phyloP scores from a whole-genome alignment of 352 stramenopile species.

The Phytophthora pisi region DNA sequence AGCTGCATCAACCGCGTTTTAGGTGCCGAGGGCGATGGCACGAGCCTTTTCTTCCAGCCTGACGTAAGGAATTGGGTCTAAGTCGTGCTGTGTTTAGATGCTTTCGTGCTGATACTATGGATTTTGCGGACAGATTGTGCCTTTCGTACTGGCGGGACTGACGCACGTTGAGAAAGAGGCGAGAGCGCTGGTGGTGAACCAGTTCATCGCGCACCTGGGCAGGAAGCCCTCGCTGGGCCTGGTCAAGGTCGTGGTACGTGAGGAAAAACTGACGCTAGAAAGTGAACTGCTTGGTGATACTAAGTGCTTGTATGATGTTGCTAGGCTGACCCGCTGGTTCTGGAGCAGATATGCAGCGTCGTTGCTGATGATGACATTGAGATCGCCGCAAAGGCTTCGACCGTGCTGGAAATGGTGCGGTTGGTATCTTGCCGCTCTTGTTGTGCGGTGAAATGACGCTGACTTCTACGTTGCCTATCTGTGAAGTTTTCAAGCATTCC shows the following conservation, averaged over 20 bases:
- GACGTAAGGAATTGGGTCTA: constrained; percentile 42
- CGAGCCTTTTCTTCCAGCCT: constrained; percentile 71
- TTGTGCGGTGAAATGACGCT: neutral
- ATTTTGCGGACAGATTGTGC: constrained; percentile 51
- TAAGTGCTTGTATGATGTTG: constrained; percentile 4
- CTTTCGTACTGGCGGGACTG: constrained; percentile 76
- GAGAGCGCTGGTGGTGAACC: constrained; percentile 68
- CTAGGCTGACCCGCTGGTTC: constrained; percentile 53
- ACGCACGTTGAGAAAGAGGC: constrained; percentile 64
- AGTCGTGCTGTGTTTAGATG: neutral
- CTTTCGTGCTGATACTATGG: neutral
- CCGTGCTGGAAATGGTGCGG: constrained; percentile 64
- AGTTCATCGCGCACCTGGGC: constrained; percentile 71
- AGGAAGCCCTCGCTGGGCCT: constrained; percentile 56
- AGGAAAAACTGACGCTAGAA: neutral
- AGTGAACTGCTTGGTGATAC: neutral
- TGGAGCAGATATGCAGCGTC: constrained; percentile 62
- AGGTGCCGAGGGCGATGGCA: constrained; percentile 50
- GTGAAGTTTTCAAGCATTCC: constrained; percentile 51
- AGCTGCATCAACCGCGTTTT: constrained; percentile 82
- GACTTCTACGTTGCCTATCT: neutral
- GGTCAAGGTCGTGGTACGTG: constrained; percentile 55
- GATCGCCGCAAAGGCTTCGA: constrained; percentile 64
- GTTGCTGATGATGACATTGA: constrained; percentile 77
- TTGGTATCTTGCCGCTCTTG: neutral